Evolutionary conservation across 441 rosid genomes (phyloP), one percentile per base, ranked within the genome.

Genomic region (Erodium moschatum): DNA sequence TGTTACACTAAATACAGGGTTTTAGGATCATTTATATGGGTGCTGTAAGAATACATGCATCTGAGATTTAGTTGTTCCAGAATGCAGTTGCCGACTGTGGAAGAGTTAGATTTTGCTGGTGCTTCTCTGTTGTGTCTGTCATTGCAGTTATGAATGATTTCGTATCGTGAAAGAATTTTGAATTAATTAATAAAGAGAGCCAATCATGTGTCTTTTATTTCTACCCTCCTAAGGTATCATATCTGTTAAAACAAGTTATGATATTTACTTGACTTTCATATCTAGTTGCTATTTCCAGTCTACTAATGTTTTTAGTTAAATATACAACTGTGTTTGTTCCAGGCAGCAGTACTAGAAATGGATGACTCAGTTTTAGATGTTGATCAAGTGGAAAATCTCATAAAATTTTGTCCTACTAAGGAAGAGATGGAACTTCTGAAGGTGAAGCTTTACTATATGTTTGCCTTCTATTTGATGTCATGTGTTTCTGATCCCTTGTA

Each of bases 361-460:
- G 97, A 94, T 84, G 99, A 87, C 6, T 77, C 92, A 35, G 75
- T 88, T 67, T 81, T 94, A 79, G 97, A 94, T 81, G 87, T 81
- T 78, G 99, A 94, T 80, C 99, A 94, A 77, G 92, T 94, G 76
- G 99, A 94, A 65, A 94, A 94, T 83, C 97, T 94, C 76, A 89
- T 94, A 78, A 91, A 89, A 68, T 91, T 91, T 78, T 94, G 97
- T 73, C 99, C 97, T 42, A 91, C 97, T 13, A 91, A 94, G 80
- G 99, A 94, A 80, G 99, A 94, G 85, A 91, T 91, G 97, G 99
- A 94, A 78, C 88, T 80, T 79, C 91, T 94, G 63, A 89, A 94
- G 99, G 99, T 94, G 74, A 74, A 70, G 66, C 69, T 73, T 76
- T 78, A 60, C 50, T 74, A 73, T 76, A 40, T 50, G 5, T 13